Conservation (phyloP, 495 filamentous ascomycete genomes). For the Penicillium longicatenatum region DNA sequence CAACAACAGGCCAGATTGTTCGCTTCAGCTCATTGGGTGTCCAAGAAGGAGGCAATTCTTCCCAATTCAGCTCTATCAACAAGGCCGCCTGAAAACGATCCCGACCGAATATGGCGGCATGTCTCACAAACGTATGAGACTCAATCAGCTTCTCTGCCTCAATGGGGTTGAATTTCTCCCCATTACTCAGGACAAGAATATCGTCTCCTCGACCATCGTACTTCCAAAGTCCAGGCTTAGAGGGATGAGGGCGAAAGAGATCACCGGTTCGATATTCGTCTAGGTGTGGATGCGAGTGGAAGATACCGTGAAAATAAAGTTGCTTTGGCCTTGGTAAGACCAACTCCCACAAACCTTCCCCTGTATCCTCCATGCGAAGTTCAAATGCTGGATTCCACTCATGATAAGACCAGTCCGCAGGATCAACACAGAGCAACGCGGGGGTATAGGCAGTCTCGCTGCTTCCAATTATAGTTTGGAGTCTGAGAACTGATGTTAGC, state of each 20-base stretch:
- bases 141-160: conserved; percentile 31
- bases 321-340: conserved; percentile 21
- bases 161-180: conserved; percentile 45
- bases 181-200: conserved; percentile 40
- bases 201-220: conserved; percentile 37
- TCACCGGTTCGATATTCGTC: conserved; percentile 57
- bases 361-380: conserved; percentile 40
- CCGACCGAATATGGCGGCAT: conserved; percentile 35
- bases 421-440: conserved; percentile 24
- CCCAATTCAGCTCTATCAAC: conserved; percentile 33
- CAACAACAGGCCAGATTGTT: too few relatives aligned
- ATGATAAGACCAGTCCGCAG: conserved; percentile 52
- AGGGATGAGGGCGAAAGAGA: conserved; percentile 48
- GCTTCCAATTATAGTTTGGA: conserved; percentile 19
- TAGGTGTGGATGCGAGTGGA: conserved; percentile 37
- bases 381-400: conserved; percentile 46
- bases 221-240: conserved; percentile 26
- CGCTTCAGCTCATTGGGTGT: too few relatives aligned
- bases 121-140: conserved; percentile 21
- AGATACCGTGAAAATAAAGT: conserved; percentile 5
- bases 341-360: conserved; percentile 46
- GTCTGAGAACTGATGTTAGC: conserved; percentile 6
- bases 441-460: conserved; percentile 26
- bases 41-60: neutral
- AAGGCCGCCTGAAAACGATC: conserved; percentile 33